phyloP scores from a whole-genome alignment of 441 rosid genomes.

The Populus hybrid region DNA sequence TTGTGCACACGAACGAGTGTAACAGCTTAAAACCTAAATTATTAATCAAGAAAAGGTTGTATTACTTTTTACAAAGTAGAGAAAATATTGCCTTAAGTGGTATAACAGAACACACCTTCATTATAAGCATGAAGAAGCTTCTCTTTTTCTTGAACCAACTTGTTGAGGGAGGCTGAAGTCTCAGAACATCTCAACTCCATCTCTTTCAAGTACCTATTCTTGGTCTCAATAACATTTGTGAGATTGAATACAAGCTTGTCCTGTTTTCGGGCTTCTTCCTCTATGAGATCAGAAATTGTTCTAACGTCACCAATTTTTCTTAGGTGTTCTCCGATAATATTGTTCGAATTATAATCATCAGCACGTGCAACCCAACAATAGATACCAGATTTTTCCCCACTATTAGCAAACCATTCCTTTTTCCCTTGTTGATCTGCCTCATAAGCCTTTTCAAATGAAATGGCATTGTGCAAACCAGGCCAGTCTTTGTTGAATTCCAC shows the following conservation, averaged over 20 bases:
- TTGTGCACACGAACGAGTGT: neutral
- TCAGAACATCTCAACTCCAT: slow-evolving; percentile 52
- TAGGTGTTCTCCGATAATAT: slow-evolving; percentile 69
- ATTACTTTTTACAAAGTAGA: neutral
- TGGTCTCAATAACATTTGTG: slow-evolving; percentile 44
- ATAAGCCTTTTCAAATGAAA: slow-evolving; percentile 80
- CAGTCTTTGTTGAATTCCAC: slow-evolving; percentile 87
- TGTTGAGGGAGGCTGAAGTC: slow-evolving; percentile 42
- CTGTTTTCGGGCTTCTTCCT: slow-evolving; percentile 85
- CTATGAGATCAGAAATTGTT: slow-evolving; percentile 67
- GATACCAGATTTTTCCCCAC: slow-evolving; percentile 42
- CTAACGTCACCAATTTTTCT: slow-evolving; percentile 79
- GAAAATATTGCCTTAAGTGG: neutral
- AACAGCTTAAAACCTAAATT: slow-evolving; percentile 1
- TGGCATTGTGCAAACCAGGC: slow-evolving; percentile 87
- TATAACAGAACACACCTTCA: slow-evolving; percentile 50
- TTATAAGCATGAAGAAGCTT: slow-evolving; percentile 65
- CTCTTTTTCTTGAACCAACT: slow-evolving; percentile 63
- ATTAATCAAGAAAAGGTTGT: neutral
- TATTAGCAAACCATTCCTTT: slow-evolving; percentile 55
- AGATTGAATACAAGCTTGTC: slow-evolving; percentile 58
- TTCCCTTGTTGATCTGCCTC: slow-evolving; percentile 74
- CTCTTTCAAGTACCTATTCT: slow-evolving; percentile 48
- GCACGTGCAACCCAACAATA: slow-evolving; percentile 97
- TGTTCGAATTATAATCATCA: slow-evolving; percentile 62